Percentiles rank a stretch among this genome's conserved stretches.
phyloP scores from a whole-genome alignment of 2,329 filamentous ascomycete genomes.

The Clarireedia sp. region DNA sequence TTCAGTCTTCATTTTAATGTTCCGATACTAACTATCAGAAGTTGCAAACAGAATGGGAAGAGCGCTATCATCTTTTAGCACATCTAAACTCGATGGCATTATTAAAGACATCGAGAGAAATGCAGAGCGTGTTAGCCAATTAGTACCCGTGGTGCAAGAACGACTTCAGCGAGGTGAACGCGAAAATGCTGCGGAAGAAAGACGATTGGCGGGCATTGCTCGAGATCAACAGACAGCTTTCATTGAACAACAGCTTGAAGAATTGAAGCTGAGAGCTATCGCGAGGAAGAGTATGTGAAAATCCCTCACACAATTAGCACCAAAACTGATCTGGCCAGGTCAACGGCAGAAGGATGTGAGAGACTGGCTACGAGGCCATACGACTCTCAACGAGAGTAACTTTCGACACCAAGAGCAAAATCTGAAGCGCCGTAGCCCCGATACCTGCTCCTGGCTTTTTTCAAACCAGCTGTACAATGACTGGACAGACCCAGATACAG shows the following conservation, averaged over 20 bases:
- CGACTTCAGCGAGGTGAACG: background rate
- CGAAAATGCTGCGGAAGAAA: constrained; percentile 1
- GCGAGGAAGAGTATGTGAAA: background rate
- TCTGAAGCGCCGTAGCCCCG: background rate
- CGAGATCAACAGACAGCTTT: constrained; percentile 1
- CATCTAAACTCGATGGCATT: background rate
- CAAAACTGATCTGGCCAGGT: background rate
- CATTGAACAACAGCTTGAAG: background rate
- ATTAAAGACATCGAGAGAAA: constrained; percentile 1
- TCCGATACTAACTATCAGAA: background rate
- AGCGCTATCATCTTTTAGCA: constrained; percentile 1
- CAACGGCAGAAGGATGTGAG: constrained; percentile 2
- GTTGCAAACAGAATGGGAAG: constrained; percentile 6
- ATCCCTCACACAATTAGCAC: background rate
- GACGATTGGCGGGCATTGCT: background rate
- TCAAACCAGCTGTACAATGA: background rate
- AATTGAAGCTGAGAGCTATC: background rate
- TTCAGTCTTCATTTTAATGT: background rate
- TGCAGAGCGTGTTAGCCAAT: background rate
- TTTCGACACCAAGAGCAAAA: background rate
- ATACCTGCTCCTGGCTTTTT: constrained; percentile 1
- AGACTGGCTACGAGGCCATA: background rate
- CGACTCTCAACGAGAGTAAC: background rate
- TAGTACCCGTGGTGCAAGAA: constrained; percentile 4
- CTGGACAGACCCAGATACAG: background rate